phyloP scores from a whole-genome alignment of 495 filamentous ascomycete species.

The Penicillium coprophilum region DNA sequence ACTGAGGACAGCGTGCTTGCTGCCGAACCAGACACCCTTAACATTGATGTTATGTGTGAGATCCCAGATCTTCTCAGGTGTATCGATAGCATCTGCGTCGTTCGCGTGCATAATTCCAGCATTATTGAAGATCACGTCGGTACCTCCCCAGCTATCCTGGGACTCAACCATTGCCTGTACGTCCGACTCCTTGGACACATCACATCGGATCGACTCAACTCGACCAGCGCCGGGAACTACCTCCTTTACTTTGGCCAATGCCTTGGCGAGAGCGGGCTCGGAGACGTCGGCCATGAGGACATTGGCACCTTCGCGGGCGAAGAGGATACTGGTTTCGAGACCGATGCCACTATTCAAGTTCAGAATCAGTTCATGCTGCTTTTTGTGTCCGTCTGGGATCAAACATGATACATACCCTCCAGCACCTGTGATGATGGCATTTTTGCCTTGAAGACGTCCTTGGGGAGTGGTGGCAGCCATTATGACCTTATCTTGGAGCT shows the following conservation, averaged over 20 bases:
- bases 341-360: conserved; percentile 73
- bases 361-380: not conserved
- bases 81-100: conserved; percentile 82
- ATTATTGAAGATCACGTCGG: conserved; percentile 98
- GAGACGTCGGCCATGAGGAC: conserved; percentile 86
- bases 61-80: conserved; percentile 92
- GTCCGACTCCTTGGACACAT: conserved; percentile 70
- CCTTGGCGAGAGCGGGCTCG: conserved; percentile 63
- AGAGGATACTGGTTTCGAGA: conserved; percentile 88
- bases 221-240: conserved; percentile 60
- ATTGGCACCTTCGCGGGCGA: conserved; percentile 82
- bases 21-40: conserved; percentile 97
- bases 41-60: conserved; percentile 93
- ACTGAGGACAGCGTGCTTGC: conserved; percentile 85
- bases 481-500: conserved; percentile 6
- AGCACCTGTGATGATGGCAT: conserved; percentile 88
- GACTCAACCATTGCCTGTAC: conserved; percentile 68
- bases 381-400: not conserved
- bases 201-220: conserved; percentile 61
- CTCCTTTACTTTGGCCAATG: conserved; percentile 62
- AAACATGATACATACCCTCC: conserved; percentile 68
- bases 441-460: conserved; percentile 80
- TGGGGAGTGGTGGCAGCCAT: conserved; percentile 21
- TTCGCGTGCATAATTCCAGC: conserved; percentile 95
- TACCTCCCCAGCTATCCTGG: conserved; percentile 83